Conservation (phyloP, 2,329 filamentous ascomycete genomes). For the Fusarium domesticum region DNA sequence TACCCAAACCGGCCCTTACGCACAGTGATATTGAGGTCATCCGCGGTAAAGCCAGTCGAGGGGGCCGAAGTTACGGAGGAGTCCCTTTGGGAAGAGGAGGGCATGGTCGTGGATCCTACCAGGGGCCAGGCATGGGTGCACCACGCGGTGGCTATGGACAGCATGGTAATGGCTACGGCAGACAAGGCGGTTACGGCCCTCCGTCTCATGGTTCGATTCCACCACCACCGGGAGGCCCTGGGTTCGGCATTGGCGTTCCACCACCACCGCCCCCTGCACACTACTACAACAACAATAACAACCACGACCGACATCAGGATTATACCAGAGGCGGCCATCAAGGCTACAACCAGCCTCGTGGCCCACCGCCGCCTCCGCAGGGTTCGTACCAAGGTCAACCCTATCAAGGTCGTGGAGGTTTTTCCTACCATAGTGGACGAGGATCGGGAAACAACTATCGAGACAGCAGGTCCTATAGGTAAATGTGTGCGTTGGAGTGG, state of each 20-base stretch:
- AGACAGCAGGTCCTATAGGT: slow-evolving; percentile 26
- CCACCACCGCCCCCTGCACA: slow-evolving; percentile 30
- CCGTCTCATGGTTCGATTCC: slow-evolving; percentile 21
- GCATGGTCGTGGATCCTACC: slow-evolving; percentile 28
- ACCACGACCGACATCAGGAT: slow-evolving; percentile 13
- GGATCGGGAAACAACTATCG: slow-evolving; percentile 19
- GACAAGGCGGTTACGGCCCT: slow-evolving; percentile 15
- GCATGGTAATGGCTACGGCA: slow-evolving; percentile 21
- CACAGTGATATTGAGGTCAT: slow-evolving; percentile 72
- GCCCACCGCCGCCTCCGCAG: slow-evolving; percentile 14
- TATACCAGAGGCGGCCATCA: slow-evolving; percentile 1
- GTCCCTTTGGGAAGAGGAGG: slow-evolving; percentile 23
- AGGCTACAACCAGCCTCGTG: slow-evolving; percentile 21
- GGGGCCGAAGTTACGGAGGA: slow-evolving; percentile 31
- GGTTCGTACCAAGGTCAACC: slow-evolving; percentile 6
- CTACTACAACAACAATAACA: slow-evolving; percentile 23
- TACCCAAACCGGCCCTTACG: slow-evolving; percentile 69
- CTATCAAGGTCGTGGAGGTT: slow-evolving; percentile 20
- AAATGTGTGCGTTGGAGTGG: background rate
- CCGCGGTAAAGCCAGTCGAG: slow-evolving; percentile 60
- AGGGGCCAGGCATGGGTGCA: slow-evolving; percentile 24
- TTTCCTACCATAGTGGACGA: slow-evolving; percentile 18
- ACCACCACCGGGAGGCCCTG: slow-evolving; percentile 33
- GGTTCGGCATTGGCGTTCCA: slow-evolving; percentile 35
- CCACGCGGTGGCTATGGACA: slow-evolving; percentile 20